Conservation (phyloP, 371 early-diverging fungal genomes). For the Mucor racemosus region DNA sequence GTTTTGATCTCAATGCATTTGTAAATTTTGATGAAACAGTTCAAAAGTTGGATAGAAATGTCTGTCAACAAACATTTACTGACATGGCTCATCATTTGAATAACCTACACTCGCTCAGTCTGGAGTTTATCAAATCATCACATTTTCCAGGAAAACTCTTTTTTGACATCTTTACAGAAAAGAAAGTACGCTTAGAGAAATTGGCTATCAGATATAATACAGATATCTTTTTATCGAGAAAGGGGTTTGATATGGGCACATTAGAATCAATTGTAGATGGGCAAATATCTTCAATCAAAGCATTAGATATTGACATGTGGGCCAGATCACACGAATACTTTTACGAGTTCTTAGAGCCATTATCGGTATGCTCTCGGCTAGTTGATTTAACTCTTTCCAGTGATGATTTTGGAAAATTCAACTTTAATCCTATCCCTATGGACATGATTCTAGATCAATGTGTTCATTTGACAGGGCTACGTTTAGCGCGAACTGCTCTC, state of each 20-base stretch:
- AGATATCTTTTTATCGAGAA: neutral
- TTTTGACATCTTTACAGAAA: neutral
- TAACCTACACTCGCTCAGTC: neutral
- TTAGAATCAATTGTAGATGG: neutral
- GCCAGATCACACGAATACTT: neutral
- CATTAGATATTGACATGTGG: constrained; percentile 17
- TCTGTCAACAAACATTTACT: neutral
- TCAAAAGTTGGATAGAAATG: neutral
- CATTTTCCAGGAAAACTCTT: constrained; percentile 15
- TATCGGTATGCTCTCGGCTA: constrained; percentile 6
- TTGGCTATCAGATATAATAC: neutral
- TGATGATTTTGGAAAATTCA: constrained; percentile 11
- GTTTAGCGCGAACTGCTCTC: neutral
- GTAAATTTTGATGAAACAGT: constrained; percentile 1
- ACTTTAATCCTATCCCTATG: constrained; percentile 9
- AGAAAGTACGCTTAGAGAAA: neutral
- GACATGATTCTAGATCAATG: constrained; percentile 18
- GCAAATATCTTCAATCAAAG: neutral
- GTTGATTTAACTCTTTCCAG: neutral
- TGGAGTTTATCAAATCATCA: neutral
- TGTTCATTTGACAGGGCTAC: neutral
- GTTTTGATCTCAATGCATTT: constrained; percentile 12
- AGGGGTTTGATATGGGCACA: neutral
- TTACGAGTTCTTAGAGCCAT: neutral
- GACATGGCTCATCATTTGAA: constrained; percentile 1